phyloP scores from a whole-genome alignment of 225 moss, liverwort and hornwort genomes.

The Sphagnum tenellum region DNA sequence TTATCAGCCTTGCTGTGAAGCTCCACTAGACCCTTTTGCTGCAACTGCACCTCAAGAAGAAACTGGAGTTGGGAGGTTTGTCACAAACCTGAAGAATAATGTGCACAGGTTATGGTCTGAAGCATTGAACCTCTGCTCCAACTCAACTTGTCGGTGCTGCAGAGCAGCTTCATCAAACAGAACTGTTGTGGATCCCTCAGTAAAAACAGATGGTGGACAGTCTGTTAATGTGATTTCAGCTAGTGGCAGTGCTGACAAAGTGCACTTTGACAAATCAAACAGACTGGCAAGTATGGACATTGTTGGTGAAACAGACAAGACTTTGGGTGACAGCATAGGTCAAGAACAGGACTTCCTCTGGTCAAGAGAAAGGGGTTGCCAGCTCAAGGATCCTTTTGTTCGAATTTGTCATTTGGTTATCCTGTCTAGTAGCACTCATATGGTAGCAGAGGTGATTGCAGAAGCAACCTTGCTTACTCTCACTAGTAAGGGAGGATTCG shows the following conservation, averaged over 20 bases:
- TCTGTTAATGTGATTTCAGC: too few species aligned
- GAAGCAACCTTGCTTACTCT: constrained; percentile 39
- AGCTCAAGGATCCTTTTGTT: constrained; percentile 27
- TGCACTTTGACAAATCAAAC: too few species aligned
- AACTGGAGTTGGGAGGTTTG: constrained; percentile 36
- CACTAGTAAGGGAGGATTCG: constrained; percentile 22
- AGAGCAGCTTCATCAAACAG: constrained; percentile 9
- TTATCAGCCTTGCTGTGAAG: too few species aligned
- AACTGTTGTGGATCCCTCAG: not conserved
- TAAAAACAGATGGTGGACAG: constrained; percentile 3
- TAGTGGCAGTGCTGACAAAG: too few species aligned
- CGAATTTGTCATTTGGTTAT: constrained; percentile 38
- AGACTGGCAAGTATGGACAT: not conserved
- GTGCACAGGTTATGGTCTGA: constrained; percentile 60
- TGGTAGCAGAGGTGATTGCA: constrained; percentile 70
- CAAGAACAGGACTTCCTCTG: not conserved
- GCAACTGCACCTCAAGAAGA: constrained; percentile 22
- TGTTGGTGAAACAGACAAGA: constrained; percentile 11
- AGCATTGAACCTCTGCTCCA: constrained; percentile 29
- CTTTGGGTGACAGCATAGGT: too few species aligned
- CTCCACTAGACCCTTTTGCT: constrained; percentile 17
- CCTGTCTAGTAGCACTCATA: constrained; percentile 37
- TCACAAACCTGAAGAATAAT: constrained; percentile 71
- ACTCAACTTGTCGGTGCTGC: constrained; percentile 33
- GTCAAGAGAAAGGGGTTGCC: constrained; percentile 13